Conservation (phyloP, 805 yeast species). For the Wickerhamiella shivajii region DNA sequence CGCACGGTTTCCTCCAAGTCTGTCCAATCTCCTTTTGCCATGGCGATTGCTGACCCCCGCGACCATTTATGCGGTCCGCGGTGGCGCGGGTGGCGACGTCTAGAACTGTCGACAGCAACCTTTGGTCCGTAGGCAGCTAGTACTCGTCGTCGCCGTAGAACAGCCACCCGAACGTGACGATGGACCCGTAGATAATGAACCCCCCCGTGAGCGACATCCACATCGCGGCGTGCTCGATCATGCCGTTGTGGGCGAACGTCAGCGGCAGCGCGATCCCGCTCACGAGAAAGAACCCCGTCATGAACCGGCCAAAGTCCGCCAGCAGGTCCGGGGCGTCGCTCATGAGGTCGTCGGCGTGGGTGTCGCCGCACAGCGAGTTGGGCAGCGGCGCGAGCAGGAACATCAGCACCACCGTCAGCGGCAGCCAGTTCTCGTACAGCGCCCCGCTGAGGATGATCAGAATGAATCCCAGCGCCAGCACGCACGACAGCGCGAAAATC, state of each 20-base stretch:
- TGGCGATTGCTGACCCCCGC: too few relatives aligned
- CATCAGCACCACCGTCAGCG: slow-evolving; percentile 57
- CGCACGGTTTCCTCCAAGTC: too few relatives aligned
- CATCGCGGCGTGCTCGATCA: slow-evolving; percentile 58
- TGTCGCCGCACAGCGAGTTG: slow-evolving; percentile 39
- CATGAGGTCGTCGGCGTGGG: slow-evolving; percentile 47
- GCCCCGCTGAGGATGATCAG: slow-evolving; percentile 81
- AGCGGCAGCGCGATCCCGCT: slow-evolving; percentile 67
- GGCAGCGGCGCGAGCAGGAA: slow-evolving; percentile 63
- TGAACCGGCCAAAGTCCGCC: slow-evolving; percentile 67
- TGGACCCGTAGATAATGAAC: slow-evolving; percentile 64
- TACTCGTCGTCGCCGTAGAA: slow-evolving; percentile 44
- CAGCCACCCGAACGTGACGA: slow-evolving; percentile 65
- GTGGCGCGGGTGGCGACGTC: too few relatives aligned
- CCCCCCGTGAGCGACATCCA: slow-evolving; percentile 75
- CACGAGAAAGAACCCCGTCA: slow-evolving; percentile 61
- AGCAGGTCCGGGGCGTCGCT: slow-evolving; percentile 35
- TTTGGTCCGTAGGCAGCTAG: too few relatives aligned
- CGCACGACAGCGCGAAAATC: slow-evolving; percentile 59
- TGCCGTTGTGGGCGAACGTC: slow-evolving; percentile 57
- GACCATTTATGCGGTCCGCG: too few relatives aligned
- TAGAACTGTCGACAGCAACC: too few relatives aligned
- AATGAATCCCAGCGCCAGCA: slow-evolving; percentile 80
- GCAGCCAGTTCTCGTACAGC: slow-evolving; percentile 80
- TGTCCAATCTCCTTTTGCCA: too few relatives aligned